Base-by-base conservation (phyloP, 768 basidiomycete species). In the Boletus sensibilis region DNA sequence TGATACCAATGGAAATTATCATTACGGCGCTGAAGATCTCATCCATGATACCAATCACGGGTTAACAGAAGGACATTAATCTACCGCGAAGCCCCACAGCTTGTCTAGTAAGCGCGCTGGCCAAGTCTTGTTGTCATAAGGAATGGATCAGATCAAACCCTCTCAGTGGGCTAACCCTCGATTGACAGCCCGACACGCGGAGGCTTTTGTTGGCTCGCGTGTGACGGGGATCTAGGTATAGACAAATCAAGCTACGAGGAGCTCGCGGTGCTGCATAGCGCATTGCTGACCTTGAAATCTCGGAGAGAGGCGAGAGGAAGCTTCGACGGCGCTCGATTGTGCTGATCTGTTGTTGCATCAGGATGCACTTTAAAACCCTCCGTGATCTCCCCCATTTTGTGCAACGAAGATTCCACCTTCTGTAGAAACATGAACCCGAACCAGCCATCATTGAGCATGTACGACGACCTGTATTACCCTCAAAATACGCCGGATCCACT, bases 1-100 rank as follows among this genome's bases (percentile, higher is more conserved):
- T 64, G 63, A 66, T 56, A 37, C 12, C 37, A 44, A 58, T 43
- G 60, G 54, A 66, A 48, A 40, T 6, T 41, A 12, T 47, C 16
- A 23, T 55, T 20, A 31, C 12, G 43, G 46, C 52, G 52, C 42
- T 40, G 49, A 13, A 48, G 14, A 53, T 46, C 56, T 48, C 35
- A 8, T 27, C 11, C 11, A n/a, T 34, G 23, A 42, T 40, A 39
- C 31, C 34, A n/a, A 39, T 42, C 18, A 5, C 20, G 38, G 41
- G 13, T 16, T 11, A 37, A 31, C n/a, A 13, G 11, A 47, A 14
- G 14, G 4, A 9, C 23, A 31, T 35, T 25, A 38, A 39, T 6
- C 20, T 1, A 33, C 10, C 14, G 20, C 14, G n/a, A 31, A 31
- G 20, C 20, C 27, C 9, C 39, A 18, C 12, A 20, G 21, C 23